A percentile compares a stretch with the other conserved stretches of the same genome.
phyloP scores from a whole-genome alignment of 805 yeast genomes.

The Debaryomyces prosopidis region DNA sequence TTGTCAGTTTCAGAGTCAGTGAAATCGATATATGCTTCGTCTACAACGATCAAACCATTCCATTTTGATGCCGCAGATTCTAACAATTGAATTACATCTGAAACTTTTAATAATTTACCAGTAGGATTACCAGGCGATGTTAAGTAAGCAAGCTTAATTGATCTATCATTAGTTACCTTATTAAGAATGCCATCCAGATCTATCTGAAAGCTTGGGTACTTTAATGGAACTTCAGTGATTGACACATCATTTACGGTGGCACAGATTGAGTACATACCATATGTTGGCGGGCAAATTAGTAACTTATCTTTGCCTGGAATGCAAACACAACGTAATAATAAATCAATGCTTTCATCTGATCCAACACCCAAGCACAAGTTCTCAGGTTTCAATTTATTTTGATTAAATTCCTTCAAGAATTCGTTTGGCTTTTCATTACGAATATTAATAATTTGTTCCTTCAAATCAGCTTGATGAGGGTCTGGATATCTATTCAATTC shows the following conservation, averaged over 20 bases:
- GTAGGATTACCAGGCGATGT: slow-evolving; percentile 99
- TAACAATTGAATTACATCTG: slow-evolving; percentile 37
- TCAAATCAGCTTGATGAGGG: slow-evolving; percentile 85
- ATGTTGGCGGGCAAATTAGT: slow-evolving; percentile 90
- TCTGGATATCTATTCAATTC: slow-evolving; percentile 93
- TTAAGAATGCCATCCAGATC: slow-evolving; percentile 56
- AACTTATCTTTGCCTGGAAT: slow-evolving; percentile 81
- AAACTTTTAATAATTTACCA: slow-evolving; percentile 57
- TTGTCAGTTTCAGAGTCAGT: slow-evolving; percentile 16
- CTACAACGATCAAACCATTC: slow-evolving; percentile 82
- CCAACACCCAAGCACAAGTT: slow-evolving; percentile 95
- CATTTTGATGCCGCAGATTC: slow-evolving; percentile 49
- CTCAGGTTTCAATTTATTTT: slow-evolving; percentile 45
- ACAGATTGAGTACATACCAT: slow-evolving; percentile 94
- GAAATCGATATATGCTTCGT: slow-evolving; percentile 95
- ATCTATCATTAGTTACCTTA: slow-evolving; percentile 52
- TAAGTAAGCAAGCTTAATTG: slow-evolving; percentile 73
- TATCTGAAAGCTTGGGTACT: slow-evolving; percentile 51
- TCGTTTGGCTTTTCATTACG: slow-evolving; percentile 56
- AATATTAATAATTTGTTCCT: slow-evolving; percentile 66
- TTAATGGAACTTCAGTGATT: slow-evolving; percentile 70
- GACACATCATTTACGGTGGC: slow-evolving; percentile 88
- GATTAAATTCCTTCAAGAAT: slow-evolving; percentile 8
- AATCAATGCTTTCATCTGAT: slow-evolving; percentile 93
- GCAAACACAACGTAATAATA: slow-evolving; percentile 81